A percentile compares a stretch with the other conserved stretches of the same genome.
Evolutionary conservation across 1,284 basidiomycete species (phyloP).

Genomic region (Trichosporon faecale): DNA sequence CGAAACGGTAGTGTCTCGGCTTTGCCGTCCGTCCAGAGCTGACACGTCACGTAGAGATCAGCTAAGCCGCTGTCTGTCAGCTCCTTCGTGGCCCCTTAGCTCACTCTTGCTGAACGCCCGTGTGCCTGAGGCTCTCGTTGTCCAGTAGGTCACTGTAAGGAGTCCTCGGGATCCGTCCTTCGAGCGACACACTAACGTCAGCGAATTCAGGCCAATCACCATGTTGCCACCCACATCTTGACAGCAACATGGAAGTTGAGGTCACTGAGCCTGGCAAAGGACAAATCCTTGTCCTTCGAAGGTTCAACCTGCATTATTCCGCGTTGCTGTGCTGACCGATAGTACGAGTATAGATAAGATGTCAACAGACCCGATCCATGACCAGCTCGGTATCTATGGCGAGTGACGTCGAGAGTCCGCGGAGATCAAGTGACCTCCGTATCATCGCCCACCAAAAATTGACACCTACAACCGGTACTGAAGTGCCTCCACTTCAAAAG

Average conservation of each 20-base stretch:
- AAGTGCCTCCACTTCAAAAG: conserved; percentile 17
- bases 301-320: conserved; percentile 34
- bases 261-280: conserved; percentile 82
- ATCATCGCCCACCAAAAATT: not conserved
- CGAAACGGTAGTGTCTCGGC: conserved; percentile 84
- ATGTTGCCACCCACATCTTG: conserved; percentile 64
- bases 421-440: conserved; percentile 15
- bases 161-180: conserved; percentile 66
- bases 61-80: conserved; percentile 63
- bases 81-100: conserved; percentile 34
- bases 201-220: not conserved
- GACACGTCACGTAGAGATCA: conserved; percentile 87
- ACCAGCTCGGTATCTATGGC: not conserved
- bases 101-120: conserved; percentile 73
- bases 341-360: not conserved
- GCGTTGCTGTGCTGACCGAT: not conserved
- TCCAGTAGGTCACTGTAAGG: conserved; percentile 72
- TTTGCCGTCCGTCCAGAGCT: conserved; percentile 88
- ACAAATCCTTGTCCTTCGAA: conserved; percentile 63
- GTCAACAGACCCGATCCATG: not conserved
- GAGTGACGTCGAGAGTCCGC: not conserved
- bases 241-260: conserved; percentile 81
- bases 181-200: conserved; percentile 68
- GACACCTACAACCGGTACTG: not conserved
- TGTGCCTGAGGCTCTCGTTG: conserved; percentile 71